phyloP scores from a whole-genome alignment of 2,329 filamentous ascomycete species.

The Hawksworthiomyces lignivorus region DNA sequence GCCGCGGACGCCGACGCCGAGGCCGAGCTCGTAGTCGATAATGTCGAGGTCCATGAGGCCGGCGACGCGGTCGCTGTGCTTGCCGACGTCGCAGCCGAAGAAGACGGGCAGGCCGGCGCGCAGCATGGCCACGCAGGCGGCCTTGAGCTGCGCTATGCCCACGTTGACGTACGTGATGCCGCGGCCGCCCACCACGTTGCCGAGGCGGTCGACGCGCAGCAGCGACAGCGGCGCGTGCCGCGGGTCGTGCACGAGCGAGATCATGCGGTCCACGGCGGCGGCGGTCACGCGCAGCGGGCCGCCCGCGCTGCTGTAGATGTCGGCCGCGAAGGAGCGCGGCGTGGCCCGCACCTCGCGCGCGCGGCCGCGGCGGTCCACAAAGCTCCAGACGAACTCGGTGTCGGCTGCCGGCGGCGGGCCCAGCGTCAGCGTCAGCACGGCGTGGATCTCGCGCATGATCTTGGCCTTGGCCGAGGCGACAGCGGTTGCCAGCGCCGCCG shows the following conservation, averaged over 20 bases:
- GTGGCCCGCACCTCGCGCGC: conserved; percentile 56
- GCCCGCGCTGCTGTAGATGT: conserved; percentile 50
- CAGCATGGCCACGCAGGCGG: conserved; percentile 68
- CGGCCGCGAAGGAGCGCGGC: conserved; percentile 63
- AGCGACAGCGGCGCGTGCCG: conserved; percentile 65
- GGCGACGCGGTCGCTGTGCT: conserved; percentile 59
- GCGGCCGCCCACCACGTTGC: conserved; percentile 72
- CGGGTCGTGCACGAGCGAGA: conserved; percentile 81
- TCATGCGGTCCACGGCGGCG: conserved; percentile 58
- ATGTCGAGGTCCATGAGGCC: conserved; percentile 77
- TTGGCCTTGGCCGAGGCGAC: conserved; percentile 53
- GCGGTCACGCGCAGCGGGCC: conserved; percentile 45
- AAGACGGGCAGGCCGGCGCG: conserved; percentile 73
- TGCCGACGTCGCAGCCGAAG: conserved; percentile 83
- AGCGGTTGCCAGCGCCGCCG: conserved; percentile 25
- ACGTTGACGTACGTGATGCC: conserved; percentile 79
- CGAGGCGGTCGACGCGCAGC: conserved; percentile 69
- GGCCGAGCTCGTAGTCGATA: conserved; percentile 75
- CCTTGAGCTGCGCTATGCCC: conserved; percentile 63
- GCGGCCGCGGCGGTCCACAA: conserved; percentile 60
- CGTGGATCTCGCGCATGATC: conserved; percentile 74
- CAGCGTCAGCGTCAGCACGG: conserved; percentile 73
- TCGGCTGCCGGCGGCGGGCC: conserved; percentile 67
- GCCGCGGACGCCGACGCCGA: conserved; percentile 65
- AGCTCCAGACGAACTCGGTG: conserved; percentile 72